Percentiles rank a stretch among this genome's conserved stretches.
Evolutionary conservation across 345 rosid species (phyloP).

Genomic region (Salix purpurea): DNA sequence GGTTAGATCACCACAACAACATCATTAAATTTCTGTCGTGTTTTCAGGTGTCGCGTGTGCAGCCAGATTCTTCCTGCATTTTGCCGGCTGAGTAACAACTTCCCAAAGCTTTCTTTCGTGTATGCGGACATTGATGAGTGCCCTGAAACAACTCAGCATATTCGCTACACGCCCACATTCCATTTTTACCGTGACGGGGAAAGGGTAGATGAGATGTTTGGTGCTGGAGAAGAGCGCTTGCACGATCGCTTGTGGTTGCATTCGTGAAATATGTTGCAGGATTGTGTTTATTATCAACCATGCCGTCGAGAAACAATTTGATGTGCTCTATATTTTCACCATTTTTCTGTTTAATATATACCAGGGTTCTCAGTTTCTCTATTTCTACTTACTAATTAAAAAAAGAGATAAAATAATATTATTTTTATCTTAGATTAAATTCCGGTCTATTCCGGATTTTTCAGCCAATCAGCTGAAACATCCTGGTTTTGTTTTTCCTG

Average conservation of each 20-base stretch:
- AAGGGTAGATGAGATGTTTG: slow-evolving; percentile 89
- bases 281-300: neutral
- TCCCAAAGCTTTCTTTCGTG: slow-evolving; percentile 57
- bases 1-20: too few relatives aligned
- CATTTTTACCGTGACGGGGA: slow-evolving; percentile 84
- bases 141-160: slow-evolving; percentile 73
- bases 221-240: slow-evolving; percentile 83
- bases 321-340: neutral
- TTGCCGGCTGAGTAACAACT: slow-evolving; percentile 60
- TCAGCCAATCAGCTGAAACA: accelerated
- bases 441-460: too few relatives aligned
- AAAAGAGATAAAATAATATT: too few relatives aligned
- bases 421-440: too few relatives aligned
- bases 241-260: slow-evolving; percentile 91
- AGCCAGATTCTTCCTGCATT: slow-evolving; percentile 77
- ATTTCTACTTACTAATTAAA: too few relatives aligned
- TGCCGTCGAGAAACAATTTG: neutral
- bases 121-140: slow-evolving; percentile 95
- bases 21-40: neutral
- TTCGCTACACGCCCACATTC: slow-evolving; percentile 90
- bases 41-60: slow-evolving; percentile 79
- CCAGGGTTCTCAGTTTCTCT: too few relatives aligned
- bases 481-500: accelerated
- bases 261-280: slow-evolving; percentile 40
- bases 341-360: neutral